Base-by-base conservation (phyloP, 805 yeast species). In the Saccharomycopsis schoenii region DNA sequence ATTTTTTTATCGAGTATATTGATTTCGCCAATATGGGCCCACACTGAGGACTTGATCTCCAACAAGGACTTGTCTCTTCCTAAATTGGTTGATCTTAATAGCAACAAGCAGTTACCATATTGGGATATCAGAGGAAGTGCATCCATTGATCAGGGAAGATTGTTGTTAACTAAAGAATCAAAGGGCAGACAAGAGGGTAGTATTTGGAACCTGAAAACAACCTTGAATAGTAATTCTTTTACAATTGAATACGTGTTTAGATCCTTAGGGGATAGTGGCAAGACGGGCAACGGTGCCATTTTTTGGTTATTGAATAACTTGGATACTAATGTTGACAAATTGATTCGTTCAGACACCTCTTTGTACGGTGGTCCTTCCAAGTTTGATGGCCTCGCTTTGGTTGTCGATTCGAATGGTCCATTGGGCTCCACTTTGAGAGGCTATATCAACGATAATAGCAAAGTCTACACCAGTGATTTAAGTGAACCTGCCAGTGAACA, bases 181-280 rank as follows among this genome's bases (percentile, higher is more conserved):
- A 64, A 64, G 2, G 64, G 60, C 14, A 50, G 59, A 52, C 43
- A 57, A 24, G 64, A 63, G 51, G 86, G 87, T 14, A 70, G 81
- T 0, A 56, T 83, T 2, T 80, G 84, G 84, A 68, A 72, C 41
- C 68, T 67, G 43, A 70, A 73, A 55, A 65, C 61, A 11, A 68
- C 66, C 10, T 67, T 69, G 58, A 74, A 64, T 62, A 65, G 24
- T 71, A 73, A 19, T 64, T 73, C 75, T 61, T 83, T 84, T 78
- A 80, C 92, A 0, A 66, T 83, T 10, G 91, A 87, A 66, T 68
- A 81, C 55, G 80, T 86, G 1, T 78, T 86, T 65, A 79, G 94
- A 71, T 81, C 88, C 56, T 69, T 80, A 8, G 88, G 88, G 6
- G 73, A 74, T 8, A 64, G 64, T 40, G 85, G 84, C 0, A 67